phyloP scores from a whole-genome alignment of 768 basidiomycete species.

The Phlebiopsis gigantea region DNA sequence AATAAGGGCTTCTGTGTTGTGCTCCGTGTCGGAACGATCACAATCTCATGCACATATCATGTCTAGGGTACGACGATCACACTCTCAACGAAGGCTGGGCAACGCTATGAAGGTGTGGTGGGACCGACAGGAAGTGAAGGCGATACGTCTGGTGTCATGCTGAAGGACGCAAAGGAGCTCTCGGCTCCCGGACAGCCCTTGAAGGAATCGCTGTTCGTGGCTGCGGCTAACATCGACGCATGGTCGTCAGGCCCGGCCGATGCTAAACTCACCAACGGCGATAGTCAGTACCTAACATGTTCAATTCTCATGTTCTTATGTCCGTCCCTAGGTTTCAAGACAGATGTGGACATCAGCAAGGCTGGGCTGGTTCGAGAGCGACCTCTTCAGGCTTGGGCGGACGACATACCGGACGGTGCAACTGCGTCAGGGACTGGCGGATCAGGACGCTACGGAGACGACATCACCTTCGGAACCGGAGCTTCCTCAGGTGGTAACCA shows the following conservation, averaged over 20 bases:
- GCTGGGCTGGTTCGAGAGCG: constrained; percentile 54
- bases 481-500: constrained; percentile 33
- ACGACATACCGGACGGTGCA: constrained; percentile 26
- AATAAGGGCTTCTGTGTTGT: not conserved
- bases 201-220: constrained; percentile 65
- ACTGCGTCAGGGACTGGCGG: constrained; percentile 23
- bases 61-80: constrained; percentile 73
- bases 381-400: constrained; percentile 72
- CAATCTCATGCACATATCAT: not conserved
- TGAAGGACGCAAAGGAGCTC: constrained; percentile 76
- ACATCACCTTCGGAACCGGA: constrained; percentile 62
- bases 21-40: not conserved
- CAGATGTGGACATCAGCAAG: constrained; percentile 74
- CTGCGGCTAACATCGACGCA: constrained; percentile 64
- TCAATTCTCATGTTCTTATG: not conserved
- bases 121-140: constrained; percentile 56
- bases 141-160: constrained; percentile 64
- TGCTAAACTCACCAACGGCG: constrained; percentile 61
- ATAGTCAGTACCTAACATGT: constrained; percentile 45
- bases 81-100: constrained; percentile 62
- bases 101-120: constrained; percentile 73
- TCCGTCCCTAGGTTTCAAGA: constrained; percentile 60
- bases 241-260: constrained; percentile 75
- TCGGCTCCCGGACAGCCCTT: constrained; percentile 60
- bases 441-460: constrained; percentile 41